Percentiles rank a stretch among this genome's conserved stretches.
These are phyloP conservation scores for Dothistroma pini DNA, from an alignment of 2,329 filamentous ascomycete species.

Conservation along the genomic window DNA sequence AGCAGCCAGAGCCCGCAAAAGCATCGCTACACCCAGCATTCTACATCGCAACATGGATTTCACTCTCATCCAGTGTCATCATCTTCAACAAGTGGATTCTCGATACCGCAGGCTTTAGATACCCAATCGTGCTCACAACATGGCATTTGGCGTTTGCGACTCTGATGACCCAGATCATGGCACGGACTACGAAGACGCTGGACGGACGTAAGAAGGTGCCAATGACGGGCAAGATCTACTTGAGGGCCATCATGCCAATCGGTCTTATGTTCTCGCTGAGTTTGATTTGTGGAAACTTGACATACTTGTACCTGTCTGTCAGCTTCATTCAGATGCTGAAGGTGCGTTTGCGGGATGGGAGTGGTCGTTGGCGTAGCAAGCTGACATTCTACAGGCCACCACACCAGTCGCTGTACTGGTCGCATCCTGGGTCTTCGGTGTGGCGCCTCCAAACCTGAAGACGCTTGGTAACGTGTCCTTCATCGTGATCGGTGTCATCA, in stretches of 20 bases:
- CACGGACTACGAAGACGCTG: slow-evolving; percentile 81
- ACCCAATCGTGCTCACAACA: slow-evolving; percentile 79
- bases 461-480: slow-evolving; percentile 89
- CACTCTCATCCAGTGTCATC: slow-evolving; percentile 88
- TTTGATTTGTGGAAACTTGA: slow-evolving; percentile 93
- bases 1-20: slow-evolving; percentile 59
- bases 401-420: slow-evolving; percentile 91
- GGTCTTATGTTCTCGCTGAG: slow-evolving; percentile 94
- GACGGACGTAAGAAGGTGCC: slow-evolving; percentile 95
- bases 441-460: slow-evolving; percentile 78
- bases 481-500: slow-evolving; percentile 91
- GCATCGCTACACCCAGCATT: slow-evolving; percentile 71
- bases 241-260: slow-evolving; percentile 90
- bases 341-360: slow-evolving; percentile 45
- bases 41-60: slow-evolving; percentile 87
- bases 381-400: slow-evolving; percentile 61
- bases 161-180: slow-evolving; percentile 88
- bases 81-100: slow-evolving; percentile 99
- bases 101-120: slow-evolving; percentile 73
- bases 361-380: not conserved
- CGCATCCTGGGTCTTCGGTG: slow-evolving; percentile 81
- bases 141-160: slow-evolving; percentile 95
- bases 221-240: slow-evolving; percentile 92
- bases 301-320: slow-evolving; percentile 91
- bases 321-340: slow-evolving; percentile 99